Percentiles rank a stretch among this genome's conserved stretches.
Conservation (phyloP, 1,284 basidiomycete genomes). For the Phaffia rhodozyma region DNA sequence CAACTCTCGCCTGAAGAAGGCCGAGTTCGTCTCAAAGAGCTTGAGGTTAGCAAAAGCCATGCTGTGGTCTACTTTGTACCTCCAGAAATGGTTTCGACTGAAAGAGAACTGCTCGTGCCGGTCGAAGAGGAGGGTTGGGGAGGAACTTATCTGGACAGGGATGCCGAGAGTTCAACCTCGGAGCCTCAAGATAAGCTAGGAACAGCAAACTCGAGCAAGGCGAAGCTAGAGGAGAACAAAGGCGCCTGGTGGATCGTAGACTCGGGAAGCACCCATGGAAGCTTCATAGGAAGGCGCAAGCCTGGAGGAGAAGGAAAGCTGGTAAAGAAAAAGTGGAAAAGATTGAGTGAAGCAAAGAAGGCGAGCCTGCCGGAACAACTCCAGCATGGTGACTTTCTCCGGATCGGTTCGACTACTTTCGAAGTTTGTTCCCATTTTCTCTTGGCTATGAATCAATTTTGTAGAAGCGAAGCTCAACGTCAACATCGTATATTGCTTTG, state of each 20-base stretch:
- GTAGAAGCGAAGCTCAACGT: not conserved
- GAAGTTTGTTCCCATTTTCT: not conserved
- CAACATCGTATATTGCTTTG: not conserved
- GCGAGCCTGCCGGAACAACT: conserved; percentile 10
- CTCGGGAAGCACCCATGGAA: conserved; percentile 12
- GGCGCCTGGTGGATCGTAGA: conserved; percentile 14
- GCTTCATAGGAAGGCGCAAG: not conserved
- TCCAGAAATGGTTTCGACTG: not conserved
- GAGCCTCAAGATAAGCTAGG: not conserved
- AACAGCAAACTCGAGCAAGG: not conserved
- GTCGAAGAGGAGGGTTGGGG: not conserved
- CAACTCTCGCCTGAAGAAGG: conserved; percentile 10
- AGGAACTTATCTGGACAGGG: conserved; percentile 3
- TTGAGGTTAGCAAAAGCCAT: conserved; percentile 15
- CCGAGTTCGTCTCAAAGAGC: conserved; percentile 10
- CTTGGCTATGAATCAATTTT: not conserved
- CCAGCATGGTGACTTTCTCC: conserved; percentile 7
- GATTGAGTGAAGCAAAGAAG: conserved; percentile 11
- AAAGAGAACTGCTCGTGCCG: too few species aligned
- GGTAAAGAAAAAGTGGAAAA: not conserved
- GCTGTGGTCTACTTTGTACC: conserved; percentile 9
- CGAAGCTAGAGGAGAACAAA: not conserved
- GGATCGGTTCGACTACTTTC: conserved; percentile 6
- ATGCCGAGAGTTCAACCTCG: not conserved
- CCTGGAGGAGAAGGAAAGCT: not conserved